A percentile compares a stretch with the other conserved stretches of the same genome.
Evolutionary conservation across 2,329 filamentous ascomycete genomes (phyloP).

Genomic region (Raffaelea arxii): DNA sequence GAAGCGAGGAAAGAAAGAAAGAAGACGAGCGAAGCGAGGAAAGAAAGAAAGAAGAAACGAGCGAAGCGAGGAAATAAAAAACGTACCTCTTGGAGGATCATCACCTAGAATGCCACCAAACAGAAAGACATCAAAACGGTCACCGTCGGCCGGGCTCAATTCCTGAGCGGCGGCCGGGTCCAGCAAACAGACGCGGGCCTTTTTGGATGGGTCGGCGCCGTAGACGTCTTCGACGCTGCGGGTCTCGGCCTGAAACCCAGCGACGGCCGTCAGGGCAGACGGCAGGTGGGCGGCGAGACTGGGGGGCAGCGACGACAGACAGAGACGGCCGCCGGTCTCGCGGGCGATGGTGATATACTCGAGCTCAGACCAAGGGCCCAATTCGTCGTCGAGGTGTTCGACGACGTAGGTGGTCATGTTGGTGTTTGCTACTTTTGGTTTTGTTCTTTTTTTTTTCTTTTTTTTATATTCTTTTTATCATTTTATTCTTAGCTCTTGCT

Average conservation of each 20-base stretch:
- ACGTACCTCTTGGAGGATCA: constrained; percentile 79
- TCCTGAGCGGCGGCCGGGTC: constrained; percentile 80
- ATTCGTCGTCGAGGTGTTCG: constrained; percentile 90
- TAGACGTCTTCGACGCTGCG: constrained; percentile 79
- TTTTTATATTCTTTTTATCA: too few species aligned
- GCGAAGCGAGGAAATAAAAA: too few species aligned
- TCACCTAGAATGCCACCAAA: constrained; percentile 96
- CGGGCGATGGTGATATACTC: constrained; percentile 83
- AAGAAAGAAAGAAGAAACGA: too few species aligned
- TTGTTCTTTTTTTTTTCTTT: background rate
- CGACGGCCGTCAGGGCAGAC: constrained; percentile 39
- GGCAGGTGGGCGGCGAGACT: constrained; percentile 56
- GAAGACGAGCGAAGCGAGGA: too few species aligned
- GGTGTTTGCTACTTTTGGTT: background rate
- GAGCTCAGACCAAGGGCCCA: constrained; percentile 87
- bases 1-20: background rate
- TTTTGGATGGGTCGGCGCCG: constrained; percentile 49
- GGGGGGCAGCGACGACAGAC: constrained; percentile 70
- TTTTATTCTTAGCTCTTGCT: too few species aligned
- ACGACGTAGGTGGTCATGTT: constrained; percentile 64
- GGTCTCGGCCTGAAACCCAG: constrained; percentile 61
- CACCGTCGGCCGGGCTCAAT: constrained; percentile 69
- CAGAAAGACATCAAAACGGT: constrained; percentile 78
- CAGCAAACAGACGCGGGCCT: constrained; percentile 65
- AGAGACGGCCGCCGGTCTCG: constrained; percentile 73